A percentile compares a stretch with the other conserved stretches of the same genome.
Conservation (phyloP, 2,329 filamentous ascomycete species). For the Curvularia verruculosa region DNA sequence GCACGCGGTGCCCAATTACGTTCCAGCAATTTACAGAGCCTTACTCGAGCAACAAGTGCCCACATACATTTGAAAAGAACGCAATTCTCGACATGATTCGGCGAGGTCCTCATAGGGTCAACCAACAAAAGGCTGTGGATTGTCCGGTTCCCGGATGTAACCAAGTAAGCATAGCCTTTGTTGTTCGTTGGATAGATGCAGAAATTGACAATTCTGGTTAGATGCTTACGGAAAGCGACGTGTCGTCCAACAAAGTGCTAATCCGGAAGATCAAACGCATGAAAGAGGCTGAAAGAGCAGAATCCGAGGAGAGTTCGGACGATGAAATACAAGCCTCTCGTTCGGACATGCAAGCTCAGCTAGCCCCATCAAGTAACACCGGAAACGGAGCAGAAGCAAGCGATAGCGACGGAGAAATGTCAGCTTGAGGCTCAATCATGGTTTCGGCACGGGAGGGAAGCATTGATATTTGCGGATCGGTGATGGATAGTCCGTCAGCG, state of each 20-base stretch:
- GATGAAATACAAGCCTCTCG: slow-evolving; percentile 26
- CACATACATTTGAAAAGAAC: slow-evolving; percentile 72
- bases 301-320: slow-evolving; percentile 35
- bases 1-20: slow-evolving; percentile 73
- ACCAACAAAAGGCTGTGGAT: slow-evolving; percentile 48
- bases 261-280: slow-evolving; percentile 48
- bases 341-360: slow-evolving; percentile 13
- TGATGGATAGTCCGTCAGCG: background rate
- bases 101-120: slow-evolving; percentile 23
- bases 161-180: slow-evolving; percentile 42
- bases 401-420: slow-evolving; percentile 15
- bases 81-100: slow-evolving; percentile 64
- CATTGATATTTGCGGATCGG: slow-evolving; percentile 6
- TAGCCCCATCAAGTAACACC: slow-evolving; percentile 24
- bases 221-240: slow-evolving; percentile 40
- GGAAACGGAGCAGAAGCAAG: slow-evolving; percentile 31
- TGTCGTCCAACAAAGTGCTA: slow-evolving; percentile 41
- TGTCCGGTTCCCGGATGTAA: slow-evolving; percentile 72
- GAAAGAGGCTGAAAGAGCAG: slow-evolving; percentile 34
- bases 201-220: slow-evolving; percentile 19
- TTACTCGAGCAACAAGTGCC: slow-evolving; percentile 69
- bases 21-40: slow-evolving; percentile 69
- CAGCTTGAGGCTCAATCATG: background rate
- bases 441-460: slow-evolving; percentile 7
- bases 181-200: background rate